Evolutionary conservation across 2,329 filamentous ascomycete species (phyloP), one percentile per base, ranked within the genome.

Genomic region (Huntiella decipiens): DNA sequence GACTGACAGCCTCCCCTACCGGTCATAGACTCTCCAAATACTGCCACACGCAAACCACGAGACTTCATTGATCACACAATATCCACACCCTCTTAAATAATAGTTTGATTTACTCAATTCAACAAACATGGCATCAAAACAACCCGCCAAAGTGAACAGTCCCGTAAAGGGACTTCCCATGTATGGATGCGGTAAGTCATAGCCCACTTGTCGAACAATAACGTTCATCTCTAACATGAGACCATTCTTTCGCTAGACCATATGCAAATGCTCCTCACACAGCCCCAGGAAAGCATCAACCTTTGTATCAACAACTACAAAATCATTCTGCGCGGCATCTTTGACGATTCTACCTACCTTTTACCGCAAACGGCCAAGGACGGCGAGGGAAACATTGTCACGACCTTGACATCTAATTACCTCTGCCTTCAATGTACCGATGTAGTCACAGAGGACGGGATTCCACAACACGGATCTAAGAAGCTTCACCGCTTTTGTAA

Each of bases 401-500:
- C 75, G 7, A 74, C 71, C 4, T 60, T 81, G 48, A 79, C 76
- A 11, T 71, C 77, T 40, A 81, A 79, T 54, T 83, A 78, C 56
- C 68, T 84, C 19, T 84, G 79, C 54, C 61, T 84, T 42, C 79
- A 84, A 60, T 88, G 82, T 55, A 74, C 79, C 8, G 70, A 66
- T 43, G 82, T 81, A 16, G 71, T 80, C 49, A 73, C 71, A 10
- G 72, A 77, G 51, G 72, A 79, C 44, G 76, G 81, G 51, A 68
- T 77, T 44, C 61, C 71, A 43, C 72, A 72, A 55, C 82, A 88
- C 60, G 77, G 77, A 10, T 70, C 67, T 12, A 73, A 77, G 47
- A 84, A 81, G 57, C 66, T 67, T 43, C 82, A 88, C 60, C 70
- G 75, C 44, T 85, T 87, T 54, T 84, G 81, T 86, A 66, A 47